These are phyloP conservation scores for Kitagawia praeruptora DNA, from an alignment of 129 eudicot genomes.

Conservation along the genomic window DNA sequence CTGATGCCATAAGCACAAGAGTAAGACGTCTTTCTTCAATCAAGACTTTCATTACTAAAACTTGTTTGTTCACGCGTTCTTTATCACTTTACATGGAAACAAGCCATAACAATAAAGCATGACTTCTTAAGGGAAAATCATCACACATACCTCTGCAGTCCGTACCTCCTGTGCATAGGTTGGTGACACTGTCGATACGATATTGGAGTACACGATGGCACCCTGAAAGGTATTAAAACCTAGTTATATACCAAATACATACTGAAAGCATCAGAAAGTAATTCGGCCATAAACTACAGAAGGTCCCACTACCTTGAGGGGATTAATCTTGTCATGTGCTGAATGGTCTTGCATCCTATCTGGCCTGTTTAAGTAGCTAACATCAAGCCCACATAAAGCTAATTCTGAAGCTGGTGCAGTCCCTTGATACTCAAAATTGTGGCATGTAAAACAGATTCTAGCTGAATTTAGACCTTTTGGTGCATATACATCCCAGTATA, in stretches of 20 bases:
- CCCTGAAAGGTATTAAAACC: conserved; percentile 51
- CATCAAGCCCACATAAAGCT: conserved; percentile 93
- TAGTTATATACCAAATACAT: not conserved
- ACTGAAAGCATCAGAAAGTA: not conserved
- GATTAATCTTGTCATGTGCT: conserved; percentile 64
- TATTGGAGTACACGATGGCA: conserved; percentile 92
- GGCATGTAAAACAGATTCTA: conserved; percentile 93
- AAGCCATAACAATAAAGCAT: not conserved
- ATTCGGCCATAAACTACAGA: not conserved
- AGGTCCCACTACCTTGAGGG: conserved; percentile 59
- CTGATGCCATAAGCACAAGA: not conserved
- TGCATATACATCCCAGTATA: conserved; percentile 94
- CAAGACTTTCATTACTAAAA: not conserved
- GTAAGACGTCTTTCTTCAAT: not conserved
- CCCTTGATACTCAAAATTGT: conserved; percentile 97
- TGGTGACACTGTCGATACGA: conserved; percentile 96
- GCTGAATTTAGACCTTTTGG: conserved; percentile 92
- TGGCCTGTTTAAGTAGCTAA: conserved; percentile 74
- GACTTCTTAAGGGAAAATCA: not conserved
- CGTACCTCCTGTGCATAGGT: conserved; percentile 95
- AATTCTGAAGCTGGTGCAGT: conserved; percentile 83
- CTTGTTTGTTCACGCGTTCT: not conserved
- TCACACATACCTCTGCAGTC: conserved; percentile 59
- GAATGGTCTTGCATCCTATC: conserved; percentile 98
- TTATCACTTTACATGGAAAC: not conserved